These are phyloP conservation scores for Alternaria ethzedia DNA, from an alignment of 2,329 filamentous ascomycete genomes.

Conservation along the genomic window DNA sequence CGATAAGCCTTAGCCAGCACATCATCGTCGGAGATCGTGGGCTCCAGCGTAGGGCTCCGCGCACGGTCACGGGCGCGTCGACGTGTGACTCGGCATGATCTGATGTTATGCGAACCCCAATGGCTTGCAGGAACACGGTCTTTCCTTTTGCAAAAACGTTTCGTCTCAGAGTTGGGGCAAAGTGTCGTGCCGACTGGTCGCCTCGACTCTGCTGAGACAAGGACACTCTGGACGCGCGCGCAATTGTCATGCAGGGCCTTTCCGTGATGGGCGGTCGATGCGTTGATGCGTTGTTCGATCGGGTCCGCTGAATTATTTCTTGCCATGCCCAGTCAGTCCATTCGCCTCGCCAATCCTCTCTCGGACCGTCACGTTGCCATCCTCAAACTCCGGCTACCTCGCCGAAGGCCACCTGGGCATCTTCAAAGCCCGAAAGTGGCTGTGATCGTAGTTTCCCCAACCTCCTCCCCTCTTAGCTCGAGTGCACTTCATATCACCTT, in stretches of 20 bases:
- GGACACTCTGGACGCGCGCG: background rate
- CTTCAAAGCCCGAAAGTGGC: background rate
- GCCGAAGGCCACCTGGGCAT: background rate
- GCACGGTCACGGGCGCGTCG: constrained; percentile 12
- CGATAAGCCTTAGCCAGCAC: background rate
- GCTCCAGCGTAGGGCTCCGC: background rate
- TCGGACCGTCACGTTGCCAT: background rate
- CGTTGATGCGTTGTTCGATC: constrained; percentile 18
- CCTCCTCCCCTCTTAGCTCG: background rate
- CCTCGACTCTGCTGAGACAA: background rate
- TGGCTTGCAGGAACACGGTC: constrained; percentile 20
- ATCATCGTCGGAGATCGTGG: background rate
- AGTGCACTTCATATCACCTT: background rate
- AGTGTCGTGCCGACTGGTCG: background rate
- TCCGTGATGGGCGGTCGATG: constrained; percentile 4
- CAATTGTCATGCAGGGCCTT: constrained; percentile 16
- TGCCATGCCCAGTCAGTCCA: background rate
- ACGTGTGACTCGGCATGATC: constrained; percentile 22
- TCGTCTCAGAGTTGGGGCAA: constrained; percentile 18
- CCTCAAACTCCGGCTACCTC: background rate
- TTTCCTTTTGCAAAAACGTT: constrained; percentile 17
- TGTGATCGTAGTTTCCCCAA: background rate
- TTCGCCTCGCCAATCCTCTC: constrained; percentile 9
- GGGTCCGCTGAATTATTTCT: constrained; percentile 5
- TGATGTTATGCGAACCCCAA: constrained; percentile 24